Evolutionary conservation across 2,329 filamentous ascomycete species (phyloP).

Genomic region (Apiospora malaysiana): DNA sequence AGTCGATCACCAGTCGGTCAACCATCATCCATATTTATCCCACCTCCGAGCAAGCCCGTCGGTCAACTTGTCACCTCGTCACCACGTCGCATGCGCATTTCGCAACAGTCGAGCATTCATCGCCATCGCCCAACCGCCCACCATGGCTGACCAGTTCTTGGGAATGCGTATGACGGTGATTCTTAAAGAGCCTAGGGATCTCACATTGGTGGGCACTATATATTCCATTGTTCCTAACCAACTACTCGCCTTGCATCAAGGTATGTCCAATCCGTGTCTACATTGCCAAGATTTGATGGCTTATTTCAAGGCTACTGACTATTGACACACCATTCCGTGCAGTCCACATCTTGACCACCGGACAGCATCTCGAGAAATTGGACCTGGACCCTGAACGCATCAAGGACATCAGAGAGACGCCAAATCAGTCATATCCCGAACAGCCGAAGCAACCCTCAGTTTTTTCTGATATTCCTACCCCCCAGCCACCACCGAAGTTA

Average conservation of each 20-base stretch:
- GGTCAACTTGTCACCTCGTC: not conserved
- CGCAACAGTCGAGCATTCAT: no score
- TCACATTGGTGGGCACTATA: conserved; percentile 24
- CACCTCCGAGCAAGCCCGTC: conserved; percentile 1
- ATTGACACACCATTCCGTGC: not conserved
- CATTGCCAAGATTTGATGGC: no score
- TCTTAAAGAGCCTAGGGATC: conserved; percentile 22
- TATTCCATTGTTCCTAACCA: conserved; percentile 23
- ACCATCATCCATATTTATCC: conserved; percentile 3
- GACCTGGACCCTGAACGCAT: conserved; percentile 32
- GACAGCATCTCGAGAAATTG: conserved; percentile 20
- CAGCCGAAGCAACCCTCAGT: conserved; percentile 25
- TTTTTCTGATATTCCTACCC: conserved; percentile 33
- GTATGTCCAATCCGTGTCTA: conserved; percentile 1
- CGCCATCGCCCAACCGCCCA: not conserved
- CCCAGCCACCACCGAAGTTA: conserved; percentile 33
- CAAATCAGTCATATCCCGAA: conserved; percentile 10
- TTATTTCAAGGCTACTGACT: not conserved
- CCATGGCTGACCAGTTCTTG: conserved; percentile 22
- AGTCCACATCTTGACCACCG: conserved; percentile 25
- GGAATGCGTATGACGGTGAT: conserved; percentile 27
- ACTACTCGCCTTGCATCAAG: conserved; percentile 23
- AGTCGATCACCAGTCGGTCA: conserved; percentile 11
- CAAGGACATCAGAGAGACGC: conserved; percentile 32
- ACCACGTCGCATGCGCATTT: conserved; percentile 12